Evolutionary conservation across 495 filamentous ascomycete genomes (phyloP).

Genomic region (Penicillium ochrochloron): DNA sequence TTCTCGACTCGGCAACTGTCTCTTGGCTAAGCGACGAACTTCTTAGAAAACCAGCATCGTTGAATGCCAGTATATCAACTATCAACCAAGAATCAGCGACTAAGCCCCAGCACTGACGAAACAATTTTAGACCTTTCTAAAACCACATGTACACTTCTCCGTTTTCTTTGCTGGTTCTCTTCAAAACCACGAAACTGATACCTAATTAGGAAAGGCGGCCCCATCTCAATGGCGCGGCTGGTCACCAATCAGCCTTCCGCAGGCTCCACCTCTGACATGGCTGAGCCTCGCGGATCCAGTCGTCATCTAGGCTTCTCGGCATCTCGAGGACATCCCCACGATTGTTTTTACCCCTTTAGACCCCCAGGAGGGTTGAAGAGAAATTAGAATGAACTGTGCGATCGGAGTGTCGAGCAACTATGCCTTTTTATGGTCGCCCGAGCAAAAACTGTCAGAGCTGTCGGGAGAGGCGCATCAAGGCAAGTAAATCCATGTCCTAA

Average conservation of each 20-base stretch:
- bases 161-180: not conserved
- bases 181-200: constrained; percentile 9
- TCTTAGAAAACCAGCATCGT: not conserved
- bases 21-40: not conserved
- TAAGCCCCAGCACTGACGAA: not conserved
- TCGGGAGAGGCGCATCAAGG: constrained; percentile 32
- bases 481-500: not conserved
- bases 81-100: not conserved
- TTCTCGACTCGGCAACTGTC: not conserved
- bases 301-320: not conserved
- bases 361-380: not conserved
- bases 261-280: constrained; percentile 1
- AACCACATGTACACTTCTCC: not conserved
- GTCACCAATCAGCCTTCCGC: constrained; percentile 9
- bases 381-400: not conserved
- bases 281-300: constrained; percentile 5
- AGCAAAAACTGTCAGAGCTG: constrained; percentile 33
- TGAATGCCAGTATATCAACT: not conserved
- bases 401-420: constrained; percentile 1
- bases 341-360: constrained; percentile 26
- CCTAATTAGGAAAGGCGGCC: constrained; percentile 18
- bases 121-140: not conserved
- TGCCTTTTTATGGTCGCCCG: constrained; percentile 33
- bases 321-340: constrained; percentile 7
- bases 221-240: not conserved